phyloP scores from a whole-genome alignment of 306 rosid species.

The Astragalus membranaceus region DNA sequence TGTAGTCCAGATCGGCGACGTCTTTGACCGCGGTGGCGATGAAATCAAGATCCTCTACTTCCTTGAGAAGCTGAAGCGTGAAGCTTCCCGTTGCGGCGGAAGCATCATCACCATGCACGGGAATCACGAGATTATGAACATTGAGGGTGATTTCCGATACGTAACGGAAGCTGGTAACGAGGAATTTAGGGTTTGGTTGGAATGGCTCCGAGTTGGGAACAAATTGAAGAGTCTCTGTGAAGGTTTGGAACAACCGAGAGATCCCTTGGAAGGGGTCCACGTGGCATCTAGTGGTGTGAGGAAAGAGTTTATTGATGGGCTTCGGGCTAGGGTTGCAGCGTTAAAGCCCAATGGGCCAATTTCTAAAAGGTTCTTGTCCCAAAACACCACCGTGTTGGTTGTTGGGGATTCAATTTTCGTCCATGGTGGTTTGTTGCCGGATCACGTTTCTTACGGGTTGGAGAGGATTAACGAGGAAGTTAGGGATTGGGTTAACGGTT shows the following conservation, averaged over 20 bases:
- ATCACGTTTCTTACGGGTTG: slow-evolving; percentile 57
- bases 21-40: slow-evolving; percentile 82
- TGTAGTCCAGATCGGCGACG: slow-evolving; percentile 83
- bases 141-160: slow-evolving; percentile 69
- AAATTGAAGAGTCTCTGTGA: slow-evolving; percentile 49
- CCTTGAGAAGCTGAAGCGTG: slow-evolving; percentile 72
- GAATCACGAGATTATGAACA: slow-evolving; percentile 94
- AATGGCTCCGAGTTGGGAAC: slow-evolving; percentile 63
- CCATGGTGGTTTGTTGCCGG: slow-evolving; percentile 75
- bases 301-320: slow-evolving; percentile 34
- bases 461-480: slow-evolving; percentile 74
- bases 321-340: slow-evolving; percentile 81
- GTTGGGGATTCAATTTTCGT: slow-evolving; percentile 83
- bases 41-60: slow-evolving; percentile 74
- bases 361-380: slow-evolving; percentile 52
- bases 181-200: slow-evolving; percentile 69
- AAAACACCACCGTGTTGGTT: slow-evolving; percentile 61
- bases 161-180: slow-evolving; percentile 42
- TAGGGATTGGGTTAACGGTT: slow-evolving; percentile 72
- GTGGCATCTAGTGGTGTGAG: slow-evolving; percentile 31
- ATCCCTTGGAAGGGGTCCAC: slow-evolving; percentile 60
- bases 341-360: slow-evolving; percentile 70
- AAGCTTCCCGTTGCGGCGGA: slow-evolving; percentile 64
- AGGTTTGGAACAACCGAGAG: slow-evolving; percentile 38
- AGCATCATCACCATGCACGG: slow-evolving; percentile 75